Evolutionary conservation across 345 rosid species (phyloP).

Genomic region (Dovyalis caffra): DNA sequence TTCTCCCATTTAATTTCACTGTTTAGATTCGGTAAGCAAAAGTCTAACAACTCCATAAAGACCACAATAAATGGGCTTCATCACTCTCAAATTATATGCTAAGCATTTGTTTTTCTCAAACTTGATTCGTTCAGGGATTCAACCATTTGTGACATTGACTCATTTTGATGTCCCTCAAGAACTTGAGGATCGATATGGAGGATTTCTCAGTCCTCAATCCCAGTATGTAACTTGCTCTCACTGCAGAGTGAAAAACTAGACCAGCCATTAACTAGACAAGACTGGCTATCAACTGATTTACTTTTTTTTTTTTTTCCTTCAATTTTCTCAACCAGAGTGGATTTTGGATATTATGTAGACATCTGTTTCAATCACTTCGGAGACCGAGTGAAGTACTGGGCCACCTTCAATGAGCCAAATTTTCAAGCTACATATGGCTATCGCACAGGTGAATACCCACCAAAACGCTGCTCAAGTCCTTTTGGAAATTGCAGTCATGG

Average conservation of each 20-base stretch:
- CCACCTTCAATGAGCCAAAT: constrained; percentile 26
- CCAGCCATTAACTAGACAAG: not conserved
- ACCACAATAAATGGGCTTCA: not conserved
- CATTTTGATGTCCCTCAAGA: constrained; percentile 27
- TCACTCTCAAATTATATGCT: no score
- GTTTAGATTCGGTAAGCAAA: not conserved
- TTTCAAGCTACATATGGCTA: constrained; percentile 14
- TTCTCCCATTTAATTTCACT: not conserved
- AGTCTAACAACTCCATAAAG: not conserved
- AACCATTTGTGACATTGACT: constrained; percentile 17
- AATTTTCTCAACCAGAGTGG: constrained; percentile 16
- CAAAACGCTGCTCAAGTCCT: constrained; percentile 21
- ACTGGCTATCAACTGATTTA: not conserved
- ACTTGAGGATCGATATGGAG: constrained; percentile 16
- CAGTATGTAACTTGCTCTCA: constrained; percentile 12
- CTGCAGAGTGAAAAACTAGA: no score
- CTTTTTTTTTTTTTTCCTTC: no score
- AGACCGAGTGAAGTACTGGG: constrained; percentile 26
- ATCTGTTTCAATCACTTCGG: constrained; percentile 22
- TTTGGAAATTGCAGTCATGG: constrained; percentile 20
- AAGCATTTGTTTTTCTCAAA: not conserved
- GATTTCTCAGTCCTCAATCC: constrained; percentile 19
- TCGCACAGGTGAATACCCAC: constrained; percentile 16
- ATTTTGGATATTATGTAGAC: constrained; percentile 22
- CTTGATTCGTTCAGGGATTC: constrained; percentile 6